These are phyloP conservation scores for Iberis pinnata DNA, from an alignment of 345 rosid genomes.

Conservation along the genomic window DNA sequence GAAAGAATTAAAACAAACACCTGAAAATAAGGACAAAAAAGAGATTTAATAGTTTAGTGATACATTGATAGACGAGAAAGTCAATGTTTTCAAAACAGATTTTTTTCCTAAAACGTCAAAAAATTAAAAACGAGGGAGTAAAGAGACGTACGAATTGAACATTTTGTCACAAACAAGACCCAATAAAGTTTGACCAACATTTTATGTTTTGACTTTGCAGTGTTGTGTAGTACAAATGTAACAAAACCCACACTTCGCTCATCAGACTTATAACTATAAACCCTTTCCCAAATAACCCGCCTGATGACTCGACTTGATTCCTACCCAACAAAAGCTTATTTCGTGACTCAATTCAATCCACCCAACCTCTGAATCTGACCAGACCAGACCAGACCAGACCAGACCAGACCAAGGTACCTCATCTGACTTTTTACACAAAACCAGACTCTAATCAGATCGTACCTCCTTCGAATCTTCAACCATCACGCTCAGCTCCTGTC, in stretches of 20 bases:
- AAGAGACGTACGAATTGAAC: constrained; percentile 12
- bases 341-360: constrained; percentile 26
- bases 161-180: constrained; percentile 19
- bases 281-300: constrained; percentile 17
- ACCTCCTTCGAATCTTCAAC: constrained; percentile 15
- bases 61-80: too few species aligned
- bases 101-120: too few species aligned
- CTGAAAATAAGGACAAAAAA: too few species aligned
- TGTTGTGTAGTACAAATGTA: constrained; percentile 18
- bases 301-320: constrained; percentile 16
- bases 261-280: constrained; percentile 9
- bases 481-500: constrained; percentile 23
- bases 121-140: constrained; percentile 3
- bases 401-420: constrained; percentile 17
- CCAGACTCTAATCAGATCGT: constrained; percentile 26
- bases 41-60: too few species aligned
- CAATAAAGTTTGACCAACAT: constrained; percentile 29
- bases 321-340: too few species aligned
- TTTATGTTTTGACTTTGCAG: constrained; percentile 23
- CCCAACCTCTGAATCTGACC: constrained; percentile 15
- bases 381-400: constrained; percentile 10
- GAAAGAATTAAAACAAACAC: too few species aligned
- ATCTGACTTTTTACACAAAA: constrained; percentile 25
- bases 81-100: too few species aligned
- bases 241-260: constrained; percentile 13